Percentiles rank a stretch among this genome's conserved stretches.
phyloP scores from a whole-genome alignment of 371 early-diverging fungal genomes.

The Mucor irregularis region DNA sequence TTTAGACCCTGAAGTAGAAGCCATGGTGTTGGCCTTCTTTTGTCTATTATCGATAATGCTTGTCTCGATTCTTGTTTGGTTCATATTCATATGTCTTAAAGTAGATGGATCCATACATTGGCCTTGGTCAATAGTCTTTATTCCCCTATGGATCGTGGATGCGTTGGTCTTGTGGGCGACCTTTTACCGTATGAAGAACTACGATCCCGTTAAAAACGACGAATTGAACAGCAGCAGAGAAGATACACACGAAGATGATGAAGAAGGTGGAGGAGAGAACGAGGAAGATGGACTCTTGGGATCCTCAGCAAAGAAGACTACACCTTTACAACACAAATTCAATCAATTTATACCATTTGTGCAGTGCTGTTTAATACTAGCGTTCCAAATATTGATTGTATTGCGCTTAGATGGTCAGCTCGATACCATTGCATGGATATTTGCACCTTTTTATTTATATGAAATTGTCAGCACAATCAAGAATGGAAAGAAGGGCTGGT shows the following conservation, averaged over 20 bases:
- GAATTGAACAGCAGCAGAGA: conserved; percentile 7
- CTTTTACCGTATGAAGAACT: conserved; percentile 25
- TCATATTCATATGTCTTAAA: conserved; percentile 72
- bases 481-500: conserved; percentile 7
- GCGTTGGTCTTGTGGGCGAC: conserved; percentile 39
- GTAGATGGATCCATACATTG: conserved; percentile 70
- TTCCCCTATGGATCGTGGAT: conserved; percentile 79
- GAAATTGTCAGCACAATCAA: conserved; percentile 50
- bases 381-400: conserved; percentile 56
- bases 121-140: conserved; percentile 75
- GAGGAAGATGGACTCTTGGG: conserved; percentile 19
- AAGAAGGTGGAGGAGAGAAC: conserved; percentile 32
- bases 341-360: conserved; percentile 21
- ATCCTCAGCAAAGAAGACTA: background rate
- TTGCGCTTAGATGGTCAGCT: conserved; percentile 41
- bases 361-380: conserved; percentile 31
- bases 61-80: conserved; percentile 71
- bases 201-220: conserved; percentile 10
- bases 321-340: background rate
- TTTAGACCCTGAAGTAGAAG: conserved; percentile 76
- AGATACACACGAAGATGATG: conserved; percentile 7
- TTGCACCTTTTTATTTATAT: conserved; percentile 65
- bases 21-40: conserved; percentile 68
- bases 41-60: conserved; percentile 54
- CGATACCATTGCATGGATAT: conserved; percentile 36